Evolutionary conservation across 148 eudicot genomes (phyloP).

Genomic region (Silene conica): DNA sequence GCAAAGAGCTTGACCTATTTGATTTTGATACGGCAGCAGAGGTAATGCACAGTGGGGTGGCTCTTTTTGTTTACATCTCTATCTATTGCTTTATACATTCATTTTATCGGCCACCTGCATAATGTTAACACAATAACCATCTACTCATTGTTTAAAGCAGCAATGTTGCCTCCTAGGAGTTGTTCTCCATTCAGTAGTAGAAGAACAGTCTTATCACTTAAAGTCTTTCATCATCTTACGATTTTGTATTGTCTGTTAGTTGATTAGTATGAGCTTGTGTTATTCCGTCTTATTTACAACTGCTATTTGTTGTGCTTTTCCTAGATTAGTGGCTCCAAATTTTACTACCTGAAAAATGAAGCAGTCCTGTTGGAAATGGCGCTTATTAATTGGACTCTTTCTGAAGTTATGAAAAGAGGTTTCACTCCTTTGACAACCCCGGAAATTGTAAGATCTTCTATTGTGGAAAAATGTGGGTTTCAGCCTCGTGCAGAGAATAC

Average conservation of each 20-base stretch:
- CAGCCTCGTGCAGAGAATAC: conserved; percentile 96
- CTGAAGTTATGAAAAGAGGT: conserved; percentile 75
- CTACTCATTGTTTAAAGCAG: neutral
- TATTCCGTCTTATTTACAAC: neutral
- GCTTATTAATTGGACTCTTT: conserved; percentile 78
- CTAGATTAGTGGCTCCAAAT: conserved; percentile 91
- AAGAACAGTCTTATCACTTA: neutral
- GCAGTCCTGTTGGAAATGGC: conserved; percentile 91
- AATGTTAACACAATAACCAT: neutral
- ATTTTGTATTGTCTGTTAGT: too few relatives aligned
- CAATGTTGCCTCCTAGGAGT: neutral
- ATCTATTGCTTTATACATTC: neutral
- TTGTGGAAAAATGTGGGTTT: conserved; percentile 94
- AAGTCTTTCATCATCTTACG: neutral
- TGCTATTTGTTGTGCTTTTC: conserved; percentile 13
- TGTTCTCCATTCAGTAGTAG: neutral
- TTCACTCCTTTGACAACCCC: conserved; percentile 87
- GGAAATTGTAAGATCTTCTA: conserved; percentile 77
- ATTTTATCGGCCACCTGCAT: neutral
- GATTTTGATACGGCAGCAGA: conserved; percentile 92
- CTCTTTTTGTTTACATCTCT: neutral
- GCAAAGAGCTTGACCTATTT: conserved; percentile 85
- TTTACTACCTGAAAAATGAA: conserved; percentile 89
- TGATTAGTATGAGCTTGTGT: neutral
- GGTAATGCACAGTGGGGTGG: conserved; percentile 39